phyloP scores from a whole-genome alignment of 2,329 filamentous ascomycete genomes.

The Stagonosporopsis cucurbitacearum region DNA sequence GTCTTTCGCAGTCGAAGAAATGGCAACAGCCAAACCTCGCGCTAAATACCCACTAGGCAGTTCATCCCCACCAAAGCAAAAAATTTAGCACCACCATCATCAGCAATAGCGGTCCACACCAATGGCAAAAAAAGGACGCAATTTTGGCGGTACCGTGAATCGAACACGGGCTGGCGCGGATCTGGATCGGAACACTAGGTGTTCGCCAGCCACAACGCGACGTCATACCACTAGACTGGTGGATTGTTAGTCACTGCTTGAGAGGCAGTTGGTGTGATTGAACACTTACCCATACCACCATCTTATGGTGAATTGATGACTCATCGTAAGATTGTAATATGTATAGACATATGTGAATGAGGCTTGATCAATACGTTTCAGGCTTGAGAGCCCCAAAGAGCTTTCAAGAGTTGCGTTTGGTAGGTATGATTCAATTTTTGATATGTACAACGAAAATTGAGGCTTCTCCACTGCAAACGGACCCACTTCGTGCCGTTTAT shows the following conservation, averaged over 20 bases:
- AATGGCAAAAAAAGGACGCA: constrained; percentile 4
- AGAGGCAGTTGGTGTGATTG: not conserved
- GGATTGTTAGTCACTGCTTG: constrained; percentile 3
- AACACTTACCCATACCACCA: constrained; percentile 36
- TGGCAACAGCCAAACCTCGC: not conserved
- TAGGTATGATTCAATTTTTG: not conserved
- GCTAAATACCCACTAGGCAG: constrained; percentile 1
- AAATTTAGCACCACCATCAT: constrained; percentile 3
- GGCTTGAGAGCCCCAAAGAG: too few species aligned
- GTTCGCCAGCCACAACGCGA: constrained; percentile 48
- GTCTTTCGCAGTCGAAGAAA: too few species aligned
- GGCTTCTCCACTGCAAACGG: not conserved
- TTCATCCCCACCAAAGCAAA: not conserved
- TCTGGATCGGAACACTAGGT: constrained; percentile 33
- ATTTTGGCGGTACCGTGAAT: constrained; percentile 37
- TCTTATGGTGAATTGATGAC: constrained; percentile 10
- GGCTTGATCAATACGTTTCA: not conserved
- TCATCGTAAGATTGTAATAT: not conserved
- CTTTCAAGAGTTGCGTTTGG: not conserved
- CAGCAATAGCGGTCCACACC: not conserved
- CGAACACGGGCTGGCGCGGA: constrained; percentile 49
- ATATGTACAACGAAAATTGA: constrained; percentile 13
- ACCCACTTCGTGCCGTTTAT: constrained; percentile 17
- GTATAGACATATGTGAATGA: not conserved
- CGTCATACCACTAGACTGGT: constrained; percentile 47